Evolutionary conservation across 768 basidiomycete species (phyloP).

Genomic region (Auriscalpium vulgare): DNA sequence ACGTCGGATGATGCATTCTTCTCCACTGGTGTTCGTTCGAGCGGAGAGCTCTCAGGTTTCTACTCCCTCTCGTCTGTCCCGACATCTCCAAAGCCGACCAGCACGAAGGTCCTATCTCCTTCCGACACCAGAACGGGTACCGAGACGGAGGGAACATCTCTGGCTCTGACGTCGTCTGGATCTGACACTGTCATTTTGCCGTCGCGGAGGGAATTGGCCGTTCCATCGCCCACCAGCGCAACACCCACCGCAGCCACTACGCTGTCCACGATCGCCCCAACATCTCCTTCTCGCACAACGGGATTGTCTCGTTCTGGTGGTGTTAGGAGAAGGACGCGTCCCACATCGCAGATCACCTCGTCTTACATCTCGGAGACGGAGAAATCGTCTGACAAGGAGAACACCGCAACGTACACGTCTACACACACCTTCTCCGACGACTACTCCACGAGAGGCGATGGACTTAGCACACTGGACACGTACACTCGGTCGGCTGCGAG

Average conservation of each 20-base stretch:
- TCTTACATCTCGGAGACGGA: conserved; percentile 32
- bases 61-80: conserved; percentile 29
- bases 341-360: conserved; percentile 37
- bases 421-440: conserved; percentile 21
- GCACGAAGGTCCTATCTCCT: not conserved
- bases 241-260: not conserved
- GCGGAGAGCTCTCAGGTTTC: conserved; percentile 25
- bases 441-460: conserved; percentile 11
- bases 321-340: conserved; percentile 41
- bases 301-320: conserved; percentile 50
- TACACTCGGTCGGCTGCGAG: conserved; percentile 6
- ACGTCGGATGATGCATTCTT: conserved; percentile 42
- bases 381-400: conserved; percentile 53
- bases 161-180: conserved; percentile 29
- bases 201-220: conserved; percentile 19
- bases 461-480: conserved; percentile 14
- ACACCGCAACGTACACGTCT: conserved; percentile 27
- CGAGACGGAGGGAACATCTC: conserved; percentile 30
- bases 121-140: conserved; percentile 25
- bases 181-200: conserved; percentile 38
- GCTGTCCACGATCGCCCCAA: conserved; percentile 35
- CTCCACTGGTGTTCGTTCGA: conserved; percentile 30
- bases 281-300: conserved; percentile 30
- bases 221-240: conserved; percentile 23
- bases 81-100: conserved; percentile 17